A percentile compares a stretch with the other conserved stretches of the same genome.
These are phyloP conservation scores for Alternaria sp. DNA, from an alignment of 2,329 filamentous ascomycete species.

Conservation along the genomic window DNA sequence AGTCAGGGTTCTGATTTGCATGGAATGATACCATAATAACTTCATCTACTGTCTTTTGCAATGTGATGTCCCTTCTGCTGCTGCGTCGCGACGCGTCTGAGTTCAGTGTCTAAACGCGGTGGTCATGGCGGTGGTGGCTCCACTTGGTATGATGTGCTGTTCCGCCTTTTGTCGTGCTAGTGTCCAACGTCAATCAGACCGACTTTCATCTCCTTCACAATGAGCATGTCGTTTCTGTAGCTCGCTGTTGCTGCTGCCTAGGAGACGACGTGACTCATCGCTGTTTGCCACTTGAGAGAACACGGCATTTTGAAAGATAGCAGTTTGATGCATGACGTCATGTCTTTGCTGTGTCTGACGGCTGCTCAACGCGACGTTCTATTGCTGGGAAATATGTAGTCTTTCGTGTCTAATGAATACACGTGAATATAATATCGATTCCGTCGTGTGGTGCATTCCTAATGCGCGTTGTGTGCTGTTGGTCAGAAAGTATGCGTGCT, in stretches of 20 bases:
- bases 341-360: background rate
- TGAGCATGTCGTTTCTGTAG: background rate
- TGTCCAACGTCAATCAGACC: background rate
- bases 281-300: background rate
- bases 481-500: background rate
- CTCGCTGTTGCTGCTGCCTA: background rate
- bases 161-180: background rate
- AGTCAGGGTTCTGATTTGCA: conserved; percentile 38
- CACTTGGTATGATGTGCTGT: background rate
- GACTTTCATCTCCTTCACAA: background rate
- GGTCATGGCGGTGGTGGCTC: background rate
- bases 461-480: background rate
- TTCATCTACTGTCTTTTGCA: conserved; percentile 3
- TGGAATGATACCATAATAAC: conserved; percentile 48
- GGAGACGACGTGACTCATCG: background rate
- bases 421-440: fast-evolving
- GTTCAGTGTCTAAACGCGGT: background rate
- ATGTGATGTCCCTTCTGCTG: conserved; percentile 13
- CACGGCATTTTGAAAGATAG: background rate
- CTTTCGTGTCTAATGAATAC: fast-evolving
- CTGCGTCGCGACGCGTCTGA: conserved; percentile 4
- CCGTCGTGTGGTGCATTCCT: no score
- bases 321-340: background rate
- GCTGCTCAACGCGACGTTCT: background rate
- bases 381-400: no score